Conservation (phyloP, 176 grass and related monocot species). For the Rhynchospora breviuscula region DNA sequence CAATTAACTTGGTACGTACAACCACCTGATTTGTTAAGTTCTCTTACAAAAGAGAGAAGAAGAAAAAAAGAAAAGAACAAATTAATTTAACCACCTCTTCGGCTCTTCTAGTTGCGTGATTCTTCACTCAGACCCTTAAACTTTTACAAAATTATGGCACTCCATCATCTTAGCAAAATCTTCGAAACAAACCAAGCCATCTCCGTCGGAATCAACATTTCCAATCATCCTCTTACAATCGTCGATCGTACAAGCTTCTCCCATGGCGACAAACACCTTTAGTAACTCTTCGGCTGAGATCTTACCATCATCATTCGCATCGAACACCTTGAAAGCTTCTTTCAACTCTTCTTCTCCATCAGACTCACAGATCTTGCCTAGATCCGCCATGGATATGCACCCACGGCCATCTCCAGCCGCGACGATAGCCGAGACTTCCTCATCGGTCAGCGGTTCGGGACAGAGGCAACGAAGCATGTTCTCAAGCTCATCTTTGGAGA, state of each 20-base stretch:
- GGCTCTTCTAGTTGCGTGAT: neutral
- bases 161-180: conserved; percentile 95
- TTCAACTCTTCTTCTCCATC: conserved; percentile 43
- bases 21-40: neutral
- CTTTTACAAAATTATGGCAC: conserved; percentile 16
- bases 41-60: neutral
- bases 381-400: conserved; percentile 33
- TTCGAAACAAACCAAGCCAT: conserved; percentile 74
- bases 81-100: neutral
- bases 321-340: conserved; percentile 87
- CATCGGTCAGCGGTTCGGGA: conserved; percentile 45
- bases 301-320: conserved; percentile 74
- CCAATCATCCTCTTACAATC: conserved; percentile 94
- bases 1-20: neutral
- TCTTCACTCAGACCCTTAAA: neutral
- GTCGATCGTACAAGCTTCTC: conserved; percentile 59
- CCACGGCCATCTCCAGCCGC: conserved; percentile 48
- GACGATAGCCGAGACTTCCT: conserved; percentile 59
- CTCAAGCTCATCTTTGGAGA: conserved; percentile 75
- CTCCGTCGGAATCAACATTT: conserved; percentile 65
- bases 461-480: conserved; percentile 63
- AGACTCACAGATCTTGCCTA: neutral
- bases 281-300: conserved; percentile 95
- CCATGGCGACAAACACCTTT: conserved; percentile 48
- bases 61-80: neutral